Percentiles rank a stretch among this genome's conserved stretches.
Conservation (phyloP, 2,329 filamentous ascomycete species). For the Trichoderma gracile region DNA sequence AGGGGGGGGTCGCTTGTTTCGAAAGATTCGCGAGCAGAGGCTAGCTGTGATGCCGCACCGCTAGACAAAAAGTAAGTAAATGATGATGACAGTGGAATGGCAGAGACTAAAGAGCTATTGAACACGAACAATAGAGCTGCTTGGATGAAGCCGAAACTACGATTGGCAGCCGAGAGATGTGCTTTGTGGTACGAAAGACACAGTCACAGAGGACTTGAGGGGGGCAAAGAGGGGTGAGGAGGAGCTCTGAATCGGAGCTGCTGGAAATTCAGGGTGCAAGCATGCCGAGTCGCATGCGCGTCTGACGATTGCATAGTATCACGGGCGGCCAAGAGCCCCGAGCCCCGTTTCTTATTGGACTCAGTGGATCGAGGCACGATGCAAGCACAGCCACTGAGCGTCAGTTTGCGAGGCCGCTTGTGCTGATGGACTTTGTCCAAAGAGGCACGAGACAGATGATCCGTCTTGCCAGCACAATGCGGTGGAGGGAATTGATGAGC, state of each 20-base stretch:
- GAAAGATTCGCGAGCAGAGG: neutral
- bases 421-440: neutral
- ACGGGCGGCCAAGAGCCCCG: slow-evolving; percentile 4
- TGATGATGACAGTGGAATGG: no score
- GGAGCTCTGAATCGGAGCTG: slow-evolving; percentile 9
- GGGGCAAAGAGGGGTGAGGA: slow-evolving; percentile 2
- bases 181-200: neutral
- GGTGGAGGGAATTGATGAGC: neutral
- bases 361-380: slow-evolving; percentile 20
- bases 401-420: neutral
- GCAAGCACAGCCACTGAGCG: slow-evolving; percentile 22
- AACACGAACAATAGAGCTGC: neutral
- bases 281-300: slow-evolving; percentile 9
- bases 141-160: neutral
- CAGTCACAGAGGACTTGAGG: slow-evolving; percentile 8
- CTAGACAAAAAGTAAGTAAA: neutral
- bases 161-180: neutral
- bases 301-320: slow-evolving; percentile 19
- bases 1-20: neutral
- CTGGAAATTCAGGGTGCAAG: slow-evolving; percentile 6
- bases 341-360: slow-evolving; percentile 16
- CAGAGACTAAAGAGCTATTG: neutral
- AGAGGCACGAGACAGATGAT: neutral
- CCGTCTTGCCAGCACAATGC: neutral
- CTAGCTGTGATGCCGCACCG: neutral